Conservation (phyloP, 2,329 filamentous ascomycete species). For the Colletotrichum horii region DNA sequence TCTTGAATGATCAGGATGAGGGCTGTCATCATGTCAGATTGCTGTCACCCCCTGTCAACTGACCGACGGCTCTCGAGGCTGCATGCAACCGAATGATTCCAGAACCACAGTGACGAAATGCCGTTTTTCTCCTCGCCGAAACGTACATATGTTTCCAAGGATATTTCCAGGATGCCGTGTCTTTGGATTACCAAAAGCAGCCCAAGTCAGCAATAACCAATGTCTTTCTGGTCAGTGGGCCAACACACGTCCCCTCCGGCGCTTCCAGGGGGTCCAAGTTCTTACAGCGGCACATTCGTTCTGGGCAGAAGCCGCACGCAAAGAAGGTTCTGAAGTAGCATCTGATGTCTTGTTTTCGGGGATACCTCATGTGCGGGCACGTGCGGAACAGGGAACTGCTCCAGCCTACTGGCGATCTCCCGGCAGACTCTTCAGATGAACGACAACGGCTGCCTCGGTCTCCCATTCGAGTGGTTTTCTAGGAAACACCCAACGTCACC, state of each 20-base stretch:
- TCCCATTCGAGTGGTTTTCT: neutral
- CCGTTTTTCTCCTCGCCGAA: neutral
- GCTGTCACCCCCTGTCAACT: neutral
- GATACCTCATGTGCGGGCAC: neutral
- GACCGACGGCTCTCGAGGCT: neutral
- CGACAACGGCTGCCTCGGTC: neutral
- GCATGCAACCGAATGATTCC: neutral
- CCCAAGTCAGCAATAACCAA: neutral
- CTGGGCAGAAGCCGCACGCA: neutral
- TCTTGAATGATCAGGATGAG: neutral
- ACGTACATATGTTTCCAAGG: neutral
- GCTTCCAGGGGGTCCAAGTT: neutral
- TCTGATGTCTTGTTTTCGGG: neutral
- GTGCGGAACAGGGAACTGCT: neutral
- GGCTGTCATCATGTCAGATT: neutral
- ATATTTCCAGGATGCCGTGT: neutral
- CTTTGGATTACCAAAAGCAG: neutral
- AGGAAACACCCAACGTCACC: neutral
- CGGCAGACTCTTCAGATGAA: neutral
- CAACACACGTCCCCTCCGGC: neutral
- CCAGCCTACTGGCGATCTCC: neutral
- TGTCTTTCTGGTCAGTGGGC: neutral
- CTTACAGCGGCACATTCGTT: neutral
- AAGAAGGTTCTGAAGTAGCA: neutral
- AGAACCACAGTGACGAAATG: neutral